Percentiles rank a stretch among this genome's conserved stretches.
These are phyloP conservation scores for Geotrichum cucujoidarum DNA, from an alignment of 1,139 yeast species.

Conservation along the genomic window DNA sequence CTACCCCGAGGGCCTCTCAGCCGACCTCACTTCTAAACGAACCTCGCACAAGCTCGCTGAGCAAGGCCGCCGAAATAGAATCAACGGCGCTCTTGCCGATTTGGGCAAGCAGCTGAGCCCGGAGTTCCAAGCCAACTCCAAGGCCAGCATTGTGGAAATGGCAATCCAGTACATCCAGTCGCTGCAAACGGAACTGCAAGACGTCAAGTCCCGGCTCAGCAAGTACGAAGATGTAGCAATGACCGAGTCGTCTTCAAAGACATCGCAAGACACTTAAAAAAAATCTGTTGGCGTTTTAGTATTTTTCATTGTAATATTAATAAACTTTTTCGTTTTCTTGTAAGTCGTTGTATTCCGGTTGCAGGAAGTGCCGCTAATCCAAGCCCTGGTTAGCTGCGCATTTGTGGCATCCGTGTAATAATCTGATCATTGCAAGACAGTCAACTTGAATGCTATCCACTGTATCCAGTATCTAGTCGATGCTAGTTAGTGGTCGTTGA, in stretches of 20 bases:
- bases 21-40: slow-evolving; percentile 40
- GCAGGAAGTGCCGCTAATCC: no score
- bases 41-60: slow-evolving; percentile 91
- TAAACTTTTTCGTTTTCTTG: no score
- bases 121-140: slow-evolving; percentile 50
- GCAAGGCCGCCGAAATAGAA: slow-evolving; percentile 89
- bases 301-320: no score
- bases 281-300: neutral
- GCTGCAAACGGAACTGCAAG: slow-evolving; percentile 45
- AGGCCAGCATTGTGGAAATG: slow-evolving; percentile 91
- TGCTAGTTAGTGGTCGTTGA: no score
- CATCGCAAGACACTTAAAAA: neutral
- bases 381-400: no score
- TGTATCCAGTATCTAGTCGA: no score
- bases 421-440: no score
- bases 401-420: no score
- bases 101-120: slow-evolving; percentile 66
- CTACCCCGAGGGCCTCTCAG: slow-evolving; percentile 40
- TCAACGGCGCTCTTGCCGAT: slow-evolving; percentile 80
- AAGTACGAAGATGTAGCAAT: slow-evolving; percentile 7
- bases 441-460: no score
- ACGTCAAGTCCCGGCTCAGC: slow-evolving; percentile 27
- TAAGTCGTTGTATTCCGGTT: no score
- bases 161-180: slow-evolving; percentile 66
- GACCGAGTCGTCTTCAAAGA: neutral